phyloP scores from a whole-genome alignment of 2,329 filamentous ascomycete species.

The Microsporum ferrugineum region DNA sequence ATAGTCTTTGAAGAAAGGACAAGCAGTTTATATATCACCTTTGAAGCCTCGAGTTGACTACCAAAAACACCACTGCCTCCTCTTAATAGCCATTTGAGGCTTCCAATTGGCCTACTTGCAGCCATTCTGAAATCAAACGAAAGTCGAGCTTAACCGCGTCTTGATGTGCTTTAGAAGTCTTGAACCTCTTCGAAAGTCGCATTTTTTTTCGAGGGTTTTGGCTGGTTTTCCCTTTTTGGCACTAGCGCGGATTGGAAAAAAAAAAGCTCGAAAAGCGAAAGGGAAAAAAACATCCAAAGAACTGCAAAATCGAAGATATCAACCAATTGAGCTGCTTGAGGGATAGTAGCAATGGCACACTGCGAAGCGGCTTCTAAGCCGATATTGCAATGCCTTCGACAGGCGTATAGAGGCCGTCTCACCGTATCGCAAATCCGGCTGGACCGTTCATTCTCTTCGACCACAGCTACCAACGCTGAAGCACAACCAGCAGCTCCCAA shows the following conservation, averaged over 20 bases:
- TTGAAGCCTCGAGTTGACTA: constrained; percentile 23
- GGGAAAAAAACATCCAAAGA: constrained; percentile 9
- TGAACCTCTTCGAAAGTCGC: constrained; percentile 1
- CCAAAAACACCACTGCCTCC: constrained; percentile 26
- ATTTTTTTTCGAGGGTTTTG: constrained; percentile 8
- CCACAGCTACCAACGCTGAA: constrained; percentile 36
- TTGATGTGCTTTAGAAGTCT: not conserved
- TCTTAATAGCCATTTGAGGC: constrained; percentile 30
- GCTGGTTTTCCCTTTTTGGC: constrained; percentile 11
- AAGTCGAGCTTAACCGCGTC: not conserved
- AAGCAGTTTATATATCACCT: constrained; percentile 20
- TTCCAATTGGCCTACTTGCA: constrained; percentile 26
- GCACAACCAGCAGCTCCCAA: constrained; percentile 28
- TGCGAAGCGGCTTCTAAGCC: constrained; percentile 35
- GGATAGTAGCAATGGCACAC: constrained; percentile 28
- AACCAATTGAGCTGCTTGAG: constrained; percentile 7
- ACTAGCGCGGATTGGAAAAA: constrained; percentile 12
- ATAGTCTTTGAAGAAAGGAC: not conserved
- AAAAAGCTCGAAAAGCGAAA: not conserved
- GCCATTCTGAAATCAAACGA: constrained; percentile 22
- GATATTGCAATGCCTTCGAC: constrained; percentile 33
- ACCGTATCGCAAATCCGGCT: constrained; percentile 26
- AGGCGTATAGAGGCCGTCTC: constrained; percentile 25
- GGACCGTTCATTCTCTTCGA: constrained; percentile 40
- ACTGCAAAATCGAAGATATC: constrained; percentile 11